A percentile compares a stretch with the other conserved stretches of the same genome.
Conservation (phyloP, 2,329 filamentous ascomycete species). For the Penicillium decumbens region DNA sequence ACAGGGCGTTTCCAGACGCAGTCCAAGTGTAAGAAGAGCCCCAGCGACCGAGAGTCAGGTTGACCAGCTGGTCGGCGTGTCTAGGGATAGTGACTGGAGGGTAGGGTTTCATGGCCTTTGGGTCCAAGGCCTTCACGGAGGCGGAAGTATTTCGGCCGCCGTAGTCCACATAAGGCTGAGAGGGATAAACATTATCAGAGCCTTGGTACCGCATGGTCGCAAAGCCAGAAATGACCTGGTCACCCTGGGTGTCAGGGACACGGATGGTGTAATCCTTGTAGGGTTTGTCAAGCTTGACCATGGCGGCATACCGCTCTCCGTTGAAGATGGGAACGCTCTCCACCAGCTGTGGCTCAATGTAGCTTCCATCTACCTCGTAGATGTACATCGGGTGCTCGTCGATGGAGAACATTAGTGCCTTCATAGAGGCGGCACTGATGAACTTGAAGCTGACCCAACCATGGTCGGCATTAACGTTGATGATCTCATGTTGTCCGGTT, state of each 20-base stretch:
- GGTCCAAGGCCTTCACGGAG: constrained; percentile 44
- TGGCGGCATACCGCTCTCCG: constrained; percentile 41
- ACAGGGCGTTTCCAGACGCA: constrained; percentile 25
- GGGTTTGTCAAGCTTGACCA: constrained; percentile 42
- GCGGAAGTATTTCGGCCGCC: constrained; percentile 44
- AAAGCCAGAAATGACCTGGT: constrained; percentile 52
- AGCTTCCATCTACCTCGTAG: constrained; percentile 44
- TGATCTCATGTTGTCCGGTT: constrained; percentile 19
- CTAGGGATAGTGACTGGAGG: constrained; percentile 46
- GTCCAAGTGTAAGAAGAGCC: constrained; percentile 31
- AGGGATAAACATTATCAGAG: constrained; percentile 12
- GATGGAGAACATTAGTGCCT: constrained; percentile 35
- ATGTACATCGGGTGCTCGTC: constrained; percentile 45
- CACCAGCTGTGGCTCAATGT: constrained; percentile 38
- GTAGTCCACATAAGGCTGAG: constrained; percentile 47
- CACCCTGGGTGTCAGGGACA: constrained; percentile 44
- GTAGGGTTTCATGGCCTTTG: constrained; percentile 21
- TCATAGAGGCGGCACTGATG: constrained; percentile 31
- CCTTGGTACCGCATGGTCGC: constrained; percentile 46
- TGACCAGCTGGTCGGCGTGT: constrained; percentile 47
- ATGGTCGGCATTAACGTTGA: constrained; percentile 30
- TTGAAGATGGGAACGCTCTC: constrained; percentile 32
- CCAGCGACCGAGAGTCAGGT: constrained; percentile 28
- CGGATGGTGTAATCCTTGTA: constrained; percentile 44
- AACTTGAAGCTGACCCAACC: constrained; percentile 37